A percentile compares a stretch with the other conserved stretches of the same genome.
phyloP scores from a whole-genome alignment of 768 basidiomycete genomes.

The Mycena galopus region DNA sequence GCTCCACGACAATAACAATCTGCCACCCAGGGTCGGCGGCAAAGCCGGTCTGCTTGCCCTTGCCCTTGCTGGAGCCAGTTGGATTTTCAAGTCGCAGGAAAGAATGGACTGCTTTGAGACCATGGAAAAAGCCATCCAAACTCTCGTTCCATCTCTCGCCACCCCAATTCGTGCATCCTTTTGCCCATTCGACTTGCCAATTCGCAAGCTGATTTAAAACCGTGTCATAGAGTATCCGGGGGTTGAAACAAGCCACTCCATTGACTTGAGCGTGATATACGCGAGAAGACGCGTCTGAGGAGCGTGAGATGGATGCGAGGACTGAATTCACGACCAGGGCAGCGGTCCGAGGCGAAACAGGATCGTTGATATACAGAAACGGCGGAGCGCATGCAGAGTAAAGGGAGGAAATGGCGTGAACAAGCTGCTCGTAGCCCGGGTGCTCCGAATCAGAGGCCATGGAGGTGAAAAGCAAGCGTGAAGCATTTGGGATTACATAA shows the following conservation, averaged over 20 bases:
- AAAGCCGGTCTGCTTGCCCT: conserved; percentile 29
- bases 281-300: conserved; percentile 42
- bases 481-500: background rate
- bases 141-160: conserved; percentile 70
- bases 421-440: conserved; percentile 37
- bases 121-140: conserved; percentile 79
- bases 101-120: conserved; percentile 60
- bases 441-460: too few species aligned
- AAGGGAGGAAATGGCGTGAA: conserved; percentile 50
- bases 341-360: conserved; percentile 61
- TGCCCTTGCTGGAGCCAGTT: conserved; percentile 37
- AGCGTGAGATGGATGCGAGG: conserved; percentile 46
- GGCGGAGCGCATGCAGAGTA: conserved; percentile 63
- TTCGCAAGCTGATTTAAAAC: conserved; percentile 71
- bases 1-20: conserved; percentile 74
- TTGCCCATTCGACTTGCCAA: conserved; percentile 70
- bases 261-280: conserved; percentile 65
- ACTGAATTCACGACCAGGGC: conserved; percentile 55
- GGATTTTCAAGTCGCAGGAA: too few species aligned
- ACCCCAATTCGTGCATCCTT: conserved; percentile 71
- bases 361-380: conserved; percentile 78
- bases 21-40: conserved; percentile 49
- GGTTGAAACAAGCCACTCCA: conserved; percentile 72
- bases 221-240: conserved; percentile 75
- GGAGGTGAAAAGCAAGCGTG: background rate